A percentile compares a stretch with the other conserved stretches of the same genome.
Evolutionary conservation across 2,329 filamentous ascomycete genomes (phyloP).

Genomic region (Acrocalymma vagum): DNA sequence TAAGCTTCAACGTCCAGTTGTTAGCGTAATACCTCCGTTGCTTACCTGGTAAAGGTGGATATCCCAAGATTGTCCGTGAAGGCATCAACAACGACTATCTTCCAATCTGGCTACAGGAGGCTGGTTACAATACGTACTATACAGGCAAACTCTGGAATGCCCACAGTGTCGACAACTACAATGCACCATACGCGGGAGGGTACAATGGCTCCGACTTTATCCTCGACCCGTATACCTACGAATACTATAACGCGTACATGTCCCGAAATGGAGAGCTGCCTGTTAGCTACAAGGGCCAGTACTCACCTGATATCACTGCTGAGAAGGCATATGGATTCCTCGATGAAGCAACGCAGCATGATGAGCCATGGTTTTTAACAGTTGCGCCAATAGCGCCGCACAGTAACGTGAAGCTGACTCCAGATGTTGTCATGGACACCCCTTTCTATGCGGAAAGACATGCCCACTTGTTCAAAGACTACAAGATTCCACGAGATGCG

Average conservation of each 20-base stretch:
- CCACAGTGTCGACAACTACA: constrained; percentile 67
- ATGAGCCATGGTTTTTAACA: constrained; percentile 71
- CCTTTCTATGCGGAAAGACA: constrained; percentile 60
- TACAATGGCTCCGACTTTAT: constrained; percentile 68
- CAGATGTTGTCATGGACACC: constrained; percentile 38
- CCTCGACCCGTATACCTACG: constrained; percentile 72
- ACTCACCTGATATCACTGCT: constrained; percentile 67
- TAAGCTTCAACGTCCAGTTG: too few relatives aligned
- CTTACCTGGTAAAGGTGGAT: constrained; percentile 64
- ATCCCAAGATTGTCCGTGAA: constrained; percentile 69
- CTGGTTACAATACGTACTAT: constrained; percentile 75
- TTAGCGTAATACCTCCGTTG: too few relatives aligned
- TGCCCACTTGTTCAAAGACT: constrained; percentile 66
- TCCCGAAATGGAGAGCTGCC: constrained; percentile 67
- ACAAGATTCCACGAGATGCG: constrained; percentile 65
- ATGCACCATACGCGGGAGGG: constrained; percentile 63
- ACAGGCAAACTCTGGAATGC: constrained; percentile 74
- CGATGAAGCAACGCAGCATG: constrained; percentile 68
- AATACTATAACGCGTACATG: constrained; percentile 71
- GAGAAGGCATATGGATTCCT: constrained; percentile 68
- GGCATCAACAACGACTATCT: constrained; percentile 72
- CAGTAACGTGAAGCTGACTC: constrained; percentile 57
- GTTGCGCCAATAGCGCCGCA: constrained; percentile 73
- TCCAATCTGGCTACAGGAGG: constrained; percentile 71
- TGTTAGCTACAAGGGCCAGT: constrained; percentile 62